Conservation (phyloP, 768 basidiomycete genomes). For the Tricholoma matsutake region DNA sequence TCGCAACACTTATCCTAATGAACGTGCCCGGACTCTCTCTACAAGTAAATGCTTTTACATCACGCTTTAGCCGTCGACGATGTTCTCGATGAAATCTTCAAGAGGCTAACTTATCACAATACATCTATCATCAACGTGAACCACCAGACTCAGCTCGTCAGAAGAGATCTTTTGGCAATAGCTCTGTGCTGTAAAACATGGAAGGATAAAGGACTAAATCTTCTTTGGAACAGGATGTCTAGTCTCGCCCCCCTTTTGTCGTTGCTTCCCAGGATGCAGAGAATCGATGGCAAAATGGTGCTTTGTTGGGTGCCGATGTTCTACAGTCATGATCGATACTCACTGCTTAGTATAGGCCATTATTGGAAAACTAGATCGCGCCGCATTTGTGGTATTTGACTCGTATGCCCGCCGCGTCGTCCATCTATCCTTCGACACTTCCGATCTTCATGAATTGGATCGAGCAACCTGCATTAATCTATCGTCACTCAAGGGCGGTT, state of each 20-base stretch:
- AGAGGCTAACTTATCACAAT: background rate
- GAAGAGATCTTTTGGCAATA: background rate
- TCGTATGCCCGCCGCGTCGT: background rate
- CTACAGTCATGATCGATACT: background rate
- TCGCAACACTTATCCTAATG: no score
- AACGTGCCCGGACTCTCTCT: no score
- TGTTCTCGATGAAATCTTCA: background rate
- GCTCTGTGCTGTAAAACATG: background rate
- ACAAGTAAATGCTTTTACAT: background rate
- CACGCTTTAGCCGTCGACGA: background rate
- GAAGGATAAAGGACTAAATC: background rate
- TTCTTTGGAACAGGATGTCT: background rate
- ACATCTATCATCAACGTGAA: background rate
- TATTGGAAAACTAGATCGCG: background rate
- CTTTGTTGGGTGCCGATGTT: background rate
- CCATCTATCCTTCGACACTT: background rate
- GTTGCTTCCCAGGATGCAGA: background rate
- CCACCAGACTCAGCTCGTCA: background rate
- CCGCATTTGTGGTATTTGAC: background rate
- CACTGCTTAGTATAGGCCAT: background rate
- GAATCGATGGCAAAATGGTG: background rate
- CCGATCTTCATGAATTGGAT: background rate
- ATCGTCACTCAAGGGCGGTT: background rate
- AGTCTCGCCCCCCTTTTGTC: background rate
- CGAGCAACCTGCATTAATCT: background rate